Base-by-base conservation (phyloP, 2,329 filamentous ascomycete genomes). In the Phaeosphaeria sp. region DNA sequence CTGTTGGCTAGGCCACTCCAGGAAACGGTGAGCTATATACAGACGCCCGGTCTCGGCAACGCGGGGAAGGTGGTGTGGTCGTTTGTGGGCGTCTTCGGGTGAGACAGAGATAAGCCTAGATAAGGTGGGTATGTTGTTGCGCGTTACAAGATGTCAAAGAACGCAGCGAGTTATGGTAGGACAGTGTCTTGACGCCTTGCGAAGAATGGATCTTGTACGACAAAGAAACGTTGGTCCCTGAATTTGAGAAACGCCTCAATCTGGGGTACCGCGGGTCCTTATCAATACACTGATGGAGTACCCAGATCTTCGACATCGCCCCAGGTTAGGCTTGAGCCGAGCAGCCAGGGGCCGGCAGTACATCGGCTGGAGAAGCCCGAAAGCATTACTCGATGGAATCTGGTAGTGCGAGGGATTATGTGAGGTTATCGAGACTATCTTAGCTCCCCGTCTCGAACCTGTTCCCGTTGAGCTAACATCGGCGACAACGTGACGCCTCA, bases 351-450 rank as follows among this genome's bases (percentile, higher is more conserved):
- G 60, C 44, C 51, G 36, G 55, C 59, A 54, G 62, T 63, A 55
- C 56, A 56, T 56, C 63, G 61, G 63, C 52, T 46, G 21, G 33
- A 49, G 54, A 61, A 39, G 51, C 55, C 53, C 42, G 39, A 44
- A 49, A 44, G 18, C 58, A 50, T 76, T 75, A 75, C 74, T 77
- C 72, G 72, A 77, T 76, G 64, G 60, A 64, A 71, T 71, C 59
- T 65, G 55, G 60, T 65, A 64, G 55, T 45, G 57, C 39, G 42
- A 54, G 54, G 43, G 54, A 59, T 57, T 66, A 64, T 59, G 64
- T 68, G 64, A 72, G 63, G 65, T 68, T 73, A 74, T 74, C 68
- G 55, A 61, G 47, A 57, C 56, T 55, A 42, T 18, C 65, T 59
- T 64, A 60, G 61, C 63, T 58, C 55, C 55, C 59, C 60, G 56